These are phyloP conservation scores for Waltergamsia citrina DNA, from an alignment of 2,329 filamentous ascomycete species.

Conservation along the genomic window DNA sequence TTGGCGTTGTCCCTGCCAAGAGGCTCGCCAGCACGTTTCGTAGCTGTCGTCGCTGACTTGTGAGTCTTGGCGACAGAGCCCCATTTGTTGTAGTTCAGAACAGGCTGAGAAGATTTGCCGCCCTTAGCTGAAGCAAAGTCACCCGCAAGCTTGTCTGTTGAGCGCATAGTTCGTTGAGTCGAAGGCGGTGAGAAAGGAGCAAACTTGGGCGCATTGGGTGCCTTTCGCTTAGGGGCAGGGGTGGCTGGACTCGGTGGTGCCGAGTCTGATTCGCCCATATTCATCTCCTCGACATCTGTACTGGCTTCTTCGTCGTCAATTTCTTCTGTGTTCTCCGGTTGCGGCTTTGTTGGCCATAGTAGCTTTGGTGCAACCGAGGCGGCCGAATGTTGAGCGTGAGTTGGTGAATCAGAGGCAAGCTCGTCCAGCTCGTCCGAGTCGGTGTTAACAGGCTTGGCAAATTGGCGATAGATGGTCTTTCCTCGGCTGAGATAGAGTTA, in stretches of 20 bases:
- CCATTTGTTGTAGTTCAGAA: conserved; percentile 3
- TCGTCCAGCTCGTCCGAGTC: conserved; percentile 22
- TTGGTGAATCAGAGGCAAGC: conserved; percentile 16
- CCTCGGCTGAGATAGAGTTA: conserved; percentile 49
- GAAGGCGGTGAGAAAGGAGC: conserved; percentile 55
- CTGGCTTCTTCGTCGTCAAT: conserved; percentile 44
- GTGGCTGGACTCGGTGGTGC: conserved; percentile 19
- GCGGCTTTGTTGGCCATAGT: conserved; percentile 51
- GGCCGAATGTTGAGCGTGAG: too few species aligned
- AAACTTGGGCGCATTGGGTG: conserved; percentile 46
- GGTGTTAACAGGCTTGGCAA: conserved; percentile 4
- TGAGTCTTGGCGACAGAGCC: conserved; percentile 1
- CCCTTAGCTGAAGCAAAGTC: conserved; percentile 30
- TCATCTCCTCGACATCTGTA: conserved; percentile 46
- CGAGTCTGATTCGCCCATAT: conserved; percentile 19
- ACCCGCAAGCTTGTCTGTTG: conserved; percentile 37
- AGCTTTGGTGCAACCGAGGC: too few species aligned
- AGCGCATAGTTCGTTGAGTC: conserved; percentile 50
- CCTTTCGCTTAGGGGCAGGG: conserved; percentile 27
- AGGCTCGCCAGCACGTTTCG: conserved; percentile 1
- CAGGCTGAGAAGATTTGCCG: conserved; percentile 8
- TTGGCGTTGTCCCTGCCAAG: neutral
- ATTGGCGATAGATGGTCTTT: conserved; percentile 66
- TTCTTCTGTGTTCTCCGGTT: conserved; percentile 29
- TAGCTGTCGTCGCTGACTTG: neutral